Conservation (phyloP, 2,329 filamentous ascomycete species). For the Chrysoporthe deuterocubensis region DNA sequence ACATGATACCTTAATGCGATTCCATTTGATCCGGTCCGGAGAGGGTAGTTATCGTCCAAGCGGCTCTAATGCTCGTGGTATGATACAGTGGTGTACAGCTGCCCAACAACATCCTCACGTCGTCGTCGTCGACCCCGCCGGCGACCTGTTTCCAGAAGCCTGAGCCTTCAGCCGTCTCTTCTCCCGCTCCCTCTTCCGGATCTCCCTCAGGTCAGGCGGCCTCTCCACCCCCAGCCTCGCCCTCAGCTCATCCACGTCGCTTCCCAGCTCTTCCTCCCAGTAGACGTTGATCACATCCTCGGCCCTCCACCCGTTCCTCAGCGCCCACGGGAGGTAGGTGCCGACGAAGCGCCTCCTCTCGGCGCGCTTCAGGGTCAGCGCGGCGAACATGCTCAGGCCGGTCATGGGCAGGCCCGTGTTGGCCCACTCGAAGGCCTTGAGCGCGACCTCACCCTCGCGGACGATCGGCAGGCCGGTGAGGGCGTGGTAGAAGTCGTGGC, state of each 20-base stretch:
- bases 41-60: background rate
- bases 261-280: conserved; percentile 93
- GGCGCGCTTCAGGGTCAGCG: conserved; percentile 81
- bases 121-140: background rate
- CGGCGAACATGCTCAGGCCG: conserved; percentile 80
- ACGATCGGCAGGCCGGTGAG: conserved; percentile 88
- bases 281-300: conserved; percentile 93
- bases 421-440: conserved; percentile 96
- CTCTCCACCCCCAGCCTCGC: conserved; percentile 79
- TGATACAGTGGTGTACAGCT: conserved; percentile 12
- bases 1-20: conserved; percentile 28
- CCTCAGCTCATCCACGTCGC: conserved; percentile 77
- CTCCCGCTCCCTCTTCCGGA: conserved; percentile 71
- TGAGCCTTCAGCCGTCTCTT: conserved; percentile 65
- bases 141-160: background rate
- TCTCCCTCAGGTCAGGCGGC: conserved; percentile 82
- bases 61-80: background rate
- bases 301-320: conserved; percentile 76
- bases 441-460: conserved; percentile 94
- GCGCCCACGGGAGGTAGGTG: conserved; percentile 87
- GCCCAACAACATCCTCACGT: background rate
- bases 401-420: conserved; percentile 97
- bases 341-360: conserved; percentile 76
- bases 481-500: conserved; percentile 97
- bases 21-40: conserved; percentile 7